Evolutionary conservation across 371 early-diverging fungal genomes (phyloP).

Genomic region (Circinella minor): DNA sequence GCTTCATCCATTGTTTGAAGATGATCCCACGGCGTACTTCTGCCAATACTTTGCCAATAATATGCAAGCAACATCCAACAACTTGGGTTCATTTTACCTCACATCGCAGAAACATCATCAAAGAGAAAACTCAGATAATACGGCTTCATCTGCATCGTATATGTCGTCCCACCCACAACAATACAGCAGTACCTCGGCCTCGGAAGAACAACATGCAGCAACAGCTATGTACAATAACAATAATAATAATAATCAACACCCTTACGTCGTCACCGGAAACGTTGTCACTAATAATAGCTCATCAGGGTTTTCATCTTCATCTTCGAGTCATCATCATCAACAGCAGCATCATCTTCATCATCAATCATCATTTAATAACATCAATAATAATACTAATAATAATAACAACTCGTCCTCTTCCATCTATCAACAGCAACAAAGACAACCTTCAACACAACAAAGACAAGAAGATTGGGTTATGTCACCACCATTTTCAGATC

Average conservation of each 20-base stretch:
- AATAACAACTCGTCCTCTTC: neutral
- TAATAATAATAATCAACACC: neutral
- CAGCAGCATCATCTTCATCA: constrained; percentile 5
- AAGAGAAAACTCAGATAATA: constrained; percentile 4
- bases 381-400: neutral
- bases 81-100: constrained; percentile 14
- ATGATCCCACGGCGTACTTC: constrained; percentile 58
- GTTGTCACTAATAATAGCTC: neutral
- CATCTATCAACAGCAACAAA: neutral
- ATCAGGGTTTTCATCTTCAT: constrained; percentile 3
- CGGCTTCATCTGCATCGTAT: constrained; percentile 4
- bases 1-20: constrained; percentile 72
- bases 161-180: constrained; percentile 11
- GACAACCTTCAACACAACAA: neutral
- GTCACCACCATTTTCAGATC: constrained; percentile 14
- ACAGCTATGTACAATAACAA: constrained; percentile 1
- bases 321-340: neutral
- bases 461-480: constrained; percentile 14
- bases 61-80: constrained; percentile 1
- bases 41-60: constrained; percentile 9
- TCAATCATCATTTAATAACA: neutral
- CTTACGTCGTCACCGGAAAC: neutral
- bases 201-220: constrained; percentile 11
- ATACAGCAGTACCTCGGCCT: constrained; percentile 7
- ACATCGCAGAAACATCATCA: constrained; percentile 16